Evolutionary conservation across 2,329 filamentous ascomycete genomes (phyloP), one percentile per base, ranked within the genome.

Genomic region (Fusarium sp.): DNA sequence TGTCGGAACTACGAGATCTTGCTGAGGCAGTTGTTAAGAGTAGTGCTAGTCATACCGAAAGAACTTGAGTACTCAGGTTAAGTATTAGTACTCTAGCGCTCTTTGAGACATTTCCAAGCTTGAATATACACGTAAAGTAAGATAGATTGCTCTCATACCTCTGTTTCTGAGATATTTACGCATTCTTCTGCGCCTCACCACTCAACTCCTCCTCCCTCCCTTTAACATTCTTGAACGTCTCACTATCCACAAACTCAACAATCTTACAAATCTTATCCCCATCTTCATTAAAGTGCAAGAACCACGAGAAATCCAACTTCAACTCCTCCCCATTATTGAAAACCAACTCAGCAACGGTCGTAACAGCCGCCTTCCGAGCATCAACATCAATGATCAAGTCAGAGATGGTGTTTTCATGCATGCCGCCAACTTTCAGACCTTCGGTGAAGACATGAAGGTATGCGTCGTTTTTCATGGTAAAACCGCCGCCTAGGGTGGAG

Each of bases 241-340:
- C 58, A 15, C 42, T 49, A 7, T 72, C 69, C 3, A 72, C 67
- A 53, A 72, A 72, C 38, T 72, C 70, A 2, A 72, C 41, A 14
- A 70, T 72, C 27, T 56, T 72, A 7, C 46, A 62, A 5, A 72
- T 55, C 31, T 63, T 63, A 1, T 57, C 44, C 0, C 70, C 70
- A 41, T 72, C 53, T 0, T 67, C 54, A 4, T 55, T 72, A 0
- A 72, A 62, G 13, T 66, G 45, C 7, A 72, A 15, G 14, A 72
- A 66, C 70, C 70, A 72, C 1, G 53, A 47, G 25, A 66, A 65
- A 9, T 72, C 70, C 61, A 70, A 22, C 3, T 17, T 44, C 4
- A 66, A 18, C 1, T 50, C 52, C 13, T 72, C 61, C 0, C 70
- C 65, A 3, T 55, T 45, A 6, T 38, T 39, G 18, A 55, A 54